These are phyloP conservation scores for Casuarina cunninghamiana DNA, from an alignment of 306 rosid species.

Conservation along the genomic window DNA sequence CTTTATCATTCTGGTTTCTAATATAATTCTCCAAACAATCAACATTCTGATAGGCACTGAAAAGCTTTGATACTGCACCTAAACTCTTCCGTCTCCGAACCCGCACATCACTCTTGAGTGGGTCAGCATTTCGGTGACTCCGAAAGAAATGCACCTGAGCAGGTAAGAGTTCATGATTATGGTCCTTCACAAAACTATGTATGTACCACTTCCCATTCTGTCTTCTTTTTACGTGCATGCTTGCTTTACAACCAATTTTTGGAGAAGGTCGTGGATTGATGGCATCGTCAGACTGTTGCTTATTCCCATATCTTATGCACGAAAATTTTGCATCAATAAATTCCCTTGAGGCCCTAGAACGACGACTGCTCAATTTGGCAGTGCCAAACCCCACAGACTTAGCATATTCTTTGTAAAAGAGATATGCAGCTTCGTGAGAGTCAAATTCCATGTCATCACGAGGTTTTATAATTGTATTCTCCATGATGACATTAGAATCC, in stretches of 20 bases:
- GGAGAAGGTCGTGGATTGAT: slow-evolving; percentile 69
- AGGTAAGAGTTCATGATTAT: slow-evolving; percentile 63
- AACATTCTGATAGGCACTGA: slow-evolving; percentile 55
- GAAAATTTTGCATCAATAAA: slow-evolving; percentile 68
- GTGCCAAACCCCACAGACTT: slow-evolving; percentile 62
- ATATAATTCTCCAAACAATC: slow-evolving; percentile 50
- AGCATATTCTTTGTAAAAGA: slow-evolving; percentile 57
- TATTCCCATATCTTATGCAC: slow-evolving; percentile 63
- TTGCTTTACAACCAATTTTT: slow-evolving; percentile 65
- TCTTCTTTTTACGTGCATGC: slow-evolving; percentile 64
- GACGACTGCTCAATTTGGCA: slow-evolving; percentile 65
- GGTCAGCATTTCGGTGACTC: slow-evolving; percentile 59
- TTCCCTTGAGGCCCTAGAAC: slow-evolving; percentile 63
- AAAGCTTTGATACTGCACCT: slow-evolving; percentile 42
- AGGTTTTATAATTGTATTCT: slow-evolving; percentile 43
- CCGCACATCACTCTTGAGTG: slow-evolving; percentile 46
- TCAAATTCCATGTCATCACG: slow-evolving; percentile 51
- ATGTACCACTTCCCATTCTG: slow-evolving; percentile 64
- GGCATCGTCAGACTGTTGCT: slow-evolving; percentile 69
- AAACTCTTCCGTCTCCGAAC: slow-evolving; percentile 51
- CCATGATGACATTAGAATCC: slow-evolving; percentile 43
- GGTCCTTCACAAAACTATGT: slow-evolving; percentile 56
- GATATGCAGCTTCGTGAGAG: slow-evolving; percentile 61
- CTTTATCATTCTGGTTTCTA: slow-evolving; percentile 50
- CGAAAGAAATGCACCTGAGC: slow-evolving; percentile 60